Evolutionary conservation across 352 stramenopile species (phyloP).

Genomic region (Phytophthora tentaculata): DNA sequence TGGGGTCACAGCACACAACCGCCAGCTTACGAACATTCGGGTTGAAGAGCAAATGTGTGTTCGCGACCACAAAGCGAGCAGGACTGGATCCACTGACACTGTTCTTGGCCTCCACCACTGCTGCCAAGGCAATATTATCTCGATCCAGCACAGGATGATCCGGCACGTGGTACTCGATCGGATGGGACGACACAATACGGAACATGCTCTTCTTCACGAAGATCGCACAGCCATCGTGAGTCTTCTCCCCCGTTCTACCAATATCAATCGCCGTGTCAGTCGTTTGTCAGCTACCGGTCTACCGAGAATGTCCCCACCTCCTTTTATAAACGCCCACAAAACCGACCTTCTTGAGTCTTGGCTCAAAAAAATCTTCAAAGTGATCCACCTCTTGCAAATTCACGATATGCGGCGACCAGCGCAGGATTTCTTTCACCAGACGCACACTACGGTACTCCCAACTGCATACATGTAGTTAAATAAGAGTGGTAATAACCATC

Average conservation of each 20-base stretch:
- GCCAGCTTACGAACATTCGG: slow-evolving; percentile 46
- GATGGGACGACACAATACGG: slow-evolving; percentile 47
- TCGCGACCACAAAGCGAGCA: slow-evolving; percentile 60
- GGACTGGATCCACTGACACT: slow-evolving; percentile 10
- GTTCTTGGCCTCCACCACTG: slow-evolving; percentile 46
- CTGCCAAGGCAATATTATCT: slow-evolving; percentile 64
- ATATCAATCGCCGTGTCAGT: slow-evolving; percentile 3
- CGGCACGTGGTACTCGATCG: slow-evolving; percentile 54
- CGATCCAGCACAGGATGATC: slow-evolving; percentile 56
- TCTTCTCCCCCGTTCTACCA: slow-evolving; percentile 61
- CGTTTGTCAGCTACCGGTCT: neutral
- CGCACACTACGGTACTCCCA: slow-evolving; percentile 55
- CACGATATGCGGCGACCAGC: slow-evolving; percentile 54
- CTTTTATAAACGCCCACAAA: slow-evolving; percentile 67
- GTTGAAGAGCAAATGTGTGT: slow-evolving; percentile 79
- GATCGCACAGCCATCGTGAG: slow-evolving; percentile 70
- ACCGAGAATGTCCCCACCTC: slow-evolving; percentile 32
- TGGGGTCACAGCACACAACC: neutral
- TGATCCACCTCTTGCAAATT: slow-evolving; percentile 81
- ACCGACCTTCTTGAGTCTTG: slow-evolving; percentile 55
- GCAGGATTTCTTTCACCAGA: slow-evolving; percentile 60
- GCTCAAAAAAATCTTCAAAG: slow-evolving; percentile 75
- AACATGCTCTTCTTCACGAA: slow-evolving; percentile 61
- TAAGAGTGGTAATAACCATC: too few species aligned
- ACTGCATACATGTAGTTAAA: slow-evolving; percentile 29